Evolutionary conservation across 2,329 filamentous ascomycete genomes (phyloP), one percentile per base, ranked within the genome.

Genomic region (Colletotrichum ledebouriae): DNA sequence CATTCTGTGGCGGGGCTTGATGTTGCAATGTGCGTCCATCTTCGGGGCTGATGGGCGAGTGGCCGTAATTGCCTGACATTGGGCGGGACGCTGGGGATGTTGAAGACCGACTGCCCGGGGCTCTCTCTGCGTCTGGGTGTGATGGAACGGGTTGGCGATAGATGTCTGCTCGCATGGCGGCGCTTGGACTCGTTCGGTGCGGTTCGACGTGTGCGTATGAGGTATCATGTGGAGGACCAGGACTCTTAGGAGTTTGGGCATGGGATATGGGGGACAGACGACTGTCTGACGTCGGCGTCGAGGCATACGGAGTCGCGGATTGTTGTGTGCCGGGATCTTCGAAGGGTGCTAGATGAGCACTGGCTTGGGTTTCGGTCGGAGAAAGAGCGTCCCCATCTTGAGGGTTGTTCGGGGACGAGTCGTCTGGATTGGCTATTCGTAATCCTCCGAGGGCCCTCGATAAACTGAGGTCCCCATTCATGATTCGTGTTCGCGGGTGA

Each of bases 371-470:
- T 71, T 58, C 68, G 57, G 49, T 80, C 76, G 62, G 78, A 73
- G 57, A 50, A 15, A 62, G 77, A 72, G 67, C 74, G 77, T 42
- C 55, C 34, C 12, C 41, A 42, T 68, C 49, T 59, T 53, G 53
- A 10, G 15, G 22, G 34, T 59, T 63, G 39, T 25, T 63, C 50
- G 64, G 17, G 42, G 69, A 59, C 53, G 76, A 76, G 50, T 78
- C 79, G 72, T 98, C 94, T 63, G 95, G 95, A 80, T 98, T 99
- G 75, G 96, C 95, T 80, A 99, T 98, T 79, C 95, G 93, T 80
- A 99, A 85, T 76, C 95, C 95, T 76, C 96, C 96, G 76, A 98
- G 87, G 76, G 94, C 93, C 83, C 94, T 92, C 77, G 94, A 96
- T 73, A 98, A 89, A 81, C 93, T 97, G 78, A 97, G 84, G 84